A percentile compares a stretch with the other conserved stretches of the same genome.
These are phyloP conservation scores for Didymella exigua DNA, from an alignment of 2,329 filamentous ascomycete genomes.

Conservation along the genomic window DNA sequence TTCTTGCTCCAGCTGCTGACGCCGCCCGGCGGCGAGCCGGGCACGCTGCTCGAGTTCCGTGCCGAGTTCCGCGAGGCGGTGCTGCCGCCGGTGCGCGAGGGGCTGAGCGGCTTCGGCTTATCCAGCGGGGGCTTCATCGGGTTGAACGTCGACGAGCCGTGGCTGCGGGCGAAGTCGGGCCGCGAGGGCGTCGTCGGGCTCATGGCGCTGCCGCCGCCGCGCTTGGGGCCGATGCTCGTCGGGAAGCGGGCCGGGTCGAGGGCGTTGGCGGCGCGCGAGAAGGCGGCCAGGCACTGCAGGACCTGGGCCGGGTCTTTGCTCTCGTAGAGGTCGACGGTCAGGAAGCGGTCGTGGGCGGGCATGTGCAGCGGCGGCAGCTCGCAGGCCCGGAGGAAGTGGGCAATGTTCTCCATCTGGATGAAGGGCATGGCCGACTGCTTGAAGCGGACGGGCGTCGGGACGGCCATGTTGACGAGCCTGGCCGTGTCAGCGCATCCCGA, in stretches of 20 bases:
- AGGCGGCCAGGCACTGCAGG: constrained; percentile 86
- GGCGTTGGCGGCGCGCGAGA: constrained; percentile 82
- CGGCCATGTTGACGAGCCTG: constrained; percentile 80
- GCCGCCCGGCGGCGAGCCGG: constrained; percentile 55
- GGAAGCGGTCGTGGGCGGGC: constrained; percentile 91
- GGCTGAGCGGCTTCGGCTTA: constrained; percentile 49
- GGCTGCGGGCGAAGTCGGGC: constrained; percentile 39
- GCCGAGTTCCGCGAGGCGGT: constrained; percentile 65
- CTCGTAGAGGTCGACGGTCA: constrained; percentile 96
- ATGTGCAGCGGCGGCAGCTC: constrained; percentile 83
- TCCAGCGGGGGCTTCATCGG: constrained; percentile 45
- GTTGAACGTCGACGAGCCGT: constrained; percentile 54
- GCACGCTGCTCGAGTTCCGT: constrained; percentile 55
- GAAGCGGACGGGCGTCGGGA: constrained; percentile 81
- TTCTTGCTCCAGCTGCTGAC: constrained; percentile 92
- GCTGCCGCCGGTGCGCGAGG: constrained; percentile 57
- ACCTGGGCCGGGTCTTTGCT: constrained; percentile 96
- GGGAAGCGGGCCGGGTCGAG: constrained; percentile 77
- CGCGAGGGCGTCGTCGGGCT: constrained; percentile 35
- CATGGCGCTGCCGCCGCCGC: constrained; percentile 46
- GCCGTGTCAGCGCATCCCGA: constrained; percentile 8
- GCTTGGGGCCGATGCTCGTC: constrained; percentile 74
- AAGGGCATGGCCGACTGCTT: constrained; percentile 96
- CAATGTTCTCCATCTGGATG: constrained; percentile 99
- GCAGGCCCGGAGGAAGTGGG: constrained; percentile 89